Evolutionary conservation across 129 eudicot genomes (phyloP).

Genomic region (Tanacetum coccineum): DNA sequence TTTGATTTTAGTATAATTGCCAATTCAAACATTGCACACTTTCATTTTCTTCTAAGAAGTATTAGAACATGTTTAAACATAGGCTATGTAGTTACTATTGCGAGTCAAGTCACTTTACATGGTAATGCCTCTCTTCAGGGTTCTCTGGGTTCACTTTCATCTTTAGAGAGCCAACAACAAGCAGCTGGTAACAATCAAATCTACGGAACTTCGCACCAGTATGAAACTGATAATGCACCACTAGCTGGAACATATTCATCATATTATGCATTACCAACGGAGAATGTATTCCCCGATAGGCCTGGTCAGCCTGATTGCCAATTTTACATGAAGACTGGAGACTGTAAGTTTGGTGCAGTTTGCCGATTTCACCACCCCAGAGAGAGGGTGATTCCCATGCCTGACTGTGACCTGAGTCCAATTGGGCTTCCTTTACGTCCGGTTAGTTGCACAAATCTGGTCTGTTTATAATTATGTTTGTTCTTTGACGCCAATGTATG

Average conservation of each 20-base stretch:
- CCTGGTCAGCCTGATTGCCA: slow-evolving; percentile 98
- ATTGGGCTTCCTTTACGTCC: slow-evolving; percentile 94
- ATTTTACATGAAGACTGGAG: slow-evolving; percentile 98
- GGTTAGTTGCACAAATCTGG: slow-evolving; percentile 44
- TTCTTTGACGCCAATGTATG: neutral
- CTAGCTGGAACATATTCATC: slow-evolving; percentile 48
- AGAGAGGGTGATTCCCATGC: slow-evolving; percentile 75
- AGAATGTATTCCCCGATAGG: slow-evolving; percentile 93
- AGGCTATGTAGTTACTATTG: neutral
- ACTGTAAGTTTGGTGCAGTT: slow-evolving; percentile 96
- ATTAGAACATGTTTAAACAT: neutral
- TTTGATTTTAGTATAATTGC: neutral
- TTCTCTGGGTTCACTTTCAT: slow-evolving; percentile 61
- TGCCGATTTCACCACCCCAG: slow-evolving; percentile 96
- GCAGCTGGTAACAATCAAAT: slow-evolving; percentile 50
- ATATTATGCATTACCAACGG: slow-evolving; percentile 69
- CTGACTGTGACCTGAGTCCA: slow-evolving; percentile 85
- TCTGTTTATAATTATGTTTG: neutral
- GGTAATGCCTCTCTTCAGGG: slow-evolving; percentile 41
- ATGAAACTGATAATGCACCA: slow-evolving; percentile 46
- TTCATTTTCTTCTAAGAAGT: neutral
- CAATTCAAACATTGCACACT: neutral
- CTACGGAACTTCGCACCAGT: slow-evolving; percentile 46
- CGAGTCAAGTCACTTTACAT: neutral
- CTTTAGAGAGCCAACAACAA: slow-evolving; percentile 68